Base-by-base conservation (phyloP, 2,329 filamentous ascomycete species). In the Penicillium sp. region DNA sequence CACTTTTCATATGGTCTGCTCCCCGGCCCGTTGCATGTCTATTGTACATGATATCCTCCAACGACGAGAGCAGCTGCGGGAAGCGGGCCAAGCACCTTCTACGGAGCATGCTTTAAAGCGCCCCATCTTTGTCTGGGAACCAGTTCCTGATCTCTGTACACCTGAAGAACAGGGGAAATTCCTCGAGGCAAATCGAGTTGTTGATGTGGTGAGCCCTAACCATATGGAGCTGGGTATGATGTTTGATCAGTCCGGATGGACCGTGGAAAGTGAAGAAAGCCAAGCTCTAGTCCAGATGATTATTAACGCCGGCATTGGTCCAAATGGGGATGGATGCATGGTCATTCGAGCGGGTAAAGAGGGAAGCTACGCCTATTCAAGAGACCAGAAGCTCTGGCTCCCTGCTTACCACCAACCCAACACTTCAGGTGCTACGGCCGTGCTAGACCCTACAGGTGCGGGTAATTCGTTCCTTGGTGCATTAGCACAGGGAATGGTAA, bases 361-460 rank as follows among this genome's bases (percentile, higher is more conserved):
- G 22, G 78, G 78, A n/a, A 78, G 78, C 70, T 83, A 82, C 65
- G 73, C 84, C 46, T 77, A 76, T 55, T 74, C 74, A 37, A 72
- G 65, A 48, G 63, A 67, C 4, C 62, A 72, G 44, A 70, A 67
- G 66, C 78, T 82, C 57, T 96, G 91, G 90, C 76, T 96, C 24
- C 90, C 90, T 13, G 90, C 93, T 8, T 93, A 89, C 69, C 90
- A 93, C 65, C 73, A 70, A 64, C 75, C 70, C 21, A 65, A 59
- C 46, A 56, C 58, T 24, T 62, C 72, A 0, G 70, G 68, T 57
- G 59, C 56, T 59, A 71, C 72, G 59, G 59, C 66, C 51, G 91
- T 97, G 1, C 78, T 95, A n/a, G 95, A 98, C 73, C 93, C 93
- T 0, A 98, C 95, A 0, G 95, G 95, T 10, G 95, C 92, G 21